Conservation (phyloP, 139 green algal species). For the Bryopsis sp. region DNA sequence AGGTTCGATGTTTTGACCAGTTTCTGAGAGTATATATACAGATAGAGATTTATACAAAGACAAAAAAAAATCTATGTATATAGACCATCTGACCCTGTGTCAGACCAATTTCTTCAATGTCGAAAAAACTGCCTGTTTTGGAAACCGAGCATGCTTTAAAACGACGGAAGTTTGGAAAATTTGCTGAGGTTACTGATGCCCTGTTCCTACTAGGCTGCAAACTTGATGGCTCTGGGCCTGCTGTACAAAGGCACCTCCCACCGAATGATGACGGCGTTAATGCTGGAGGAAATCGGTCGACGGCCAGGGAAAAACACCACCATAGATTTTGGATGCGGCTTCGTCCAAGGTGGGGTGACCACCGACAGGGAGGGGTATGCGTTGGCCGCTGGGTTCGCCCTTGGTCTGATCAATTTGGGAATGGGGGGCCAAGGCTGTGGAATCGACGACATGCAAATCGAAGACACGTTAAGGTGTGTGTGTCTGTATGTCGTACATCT, state of each 20-base stretch:
- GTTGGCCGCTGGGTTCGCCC: slow-evolving; percentile 76
- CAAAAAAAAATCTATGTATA: no score
- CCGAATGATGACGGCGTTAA: slow-evolving; percentile 73
- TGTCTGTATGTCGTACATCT: no score
- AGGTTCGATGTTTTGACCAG: no score
- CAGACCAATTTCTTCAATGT: no score
- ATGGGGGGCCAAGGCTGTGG: slow-evolving; percentile 48
- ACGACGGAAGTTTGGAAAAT: no score
- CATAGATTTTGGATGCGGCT: background rate
- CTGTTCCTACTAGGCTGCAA: slow-evolving; percentile 46
- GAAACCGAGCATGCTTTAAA: no score
- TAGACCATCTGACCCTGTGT: no score
- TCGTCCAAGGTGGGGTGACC: slow-evolving; percentile 27
- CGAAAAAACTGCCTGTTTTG: no score
- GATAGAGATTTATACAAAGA: no score
- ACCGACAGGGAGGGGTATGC: slow-evolving; percentile 80
- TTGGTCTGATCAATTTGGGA: slow-evolving; percentile 83
- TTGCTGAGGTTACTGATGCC: no score
- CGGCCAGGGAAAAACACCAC: slow-evolving; percentile 31
- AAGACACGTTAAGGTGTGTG: slow-evolving; percentile 56
- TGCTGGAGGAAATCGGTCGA: slow-evolving; percentile 83
- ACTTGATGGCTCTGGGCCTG: slow-evolving; percentile 78
- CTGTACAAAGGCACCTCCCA: slow-evolving; percentile 80
- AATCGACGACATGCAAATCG: slow-evolving; percentile 67
- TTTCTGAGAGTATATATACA: no score